Percentiles rank a stretch among this genome's conserved stretches.
phyloP scores from a whole-genome alignment of 768 basidiomycete genomes.

The Gloeopeniophorella convolvens region DNA sequence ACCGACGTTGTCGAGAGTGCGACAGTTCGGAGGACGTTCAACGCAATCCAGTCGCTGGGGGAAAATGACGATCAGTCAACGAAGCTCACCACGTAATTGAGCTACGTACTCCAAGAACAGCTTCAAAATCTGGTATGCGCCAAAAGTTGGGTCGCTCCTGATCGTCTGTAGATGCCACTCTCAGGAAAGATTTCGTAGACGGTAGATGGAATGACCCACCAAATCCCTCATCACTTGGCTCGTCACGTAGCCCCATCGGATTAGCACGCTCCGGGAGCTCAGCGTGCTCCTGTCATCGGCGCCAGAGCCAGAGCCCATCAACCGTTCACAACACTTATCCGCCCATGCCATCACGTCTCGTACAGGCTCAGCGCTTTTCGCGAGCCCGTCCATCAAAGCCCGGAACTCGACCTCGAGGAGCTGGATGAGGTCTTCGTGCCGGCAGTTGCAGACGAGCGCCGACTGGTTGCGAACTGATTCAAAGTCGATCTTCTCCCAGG shows the following conservation, averaged over 20 bases:
- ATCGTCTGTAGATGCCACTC: constrained; percentile 55
- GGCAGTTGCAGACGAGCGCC: constrained; percentile 89
- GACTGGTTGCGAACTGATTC: constrained; percentile 89
- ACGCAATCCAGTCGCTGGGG: constrained; percentile 84
- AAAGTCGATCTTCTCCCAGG: constrained; percentile 86
- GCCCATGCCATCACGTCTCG: constrained; percentile 88
- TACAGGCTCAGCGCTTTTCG: constrained; percentile 73
- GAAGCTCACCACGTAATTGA: constrained; percentile 6
- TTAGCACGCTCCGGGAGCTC: constrained; percentile 82
- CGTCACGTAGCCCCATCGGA: constrained; percentile 90
- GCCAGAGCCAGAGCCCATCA: constrained; percentile 64
- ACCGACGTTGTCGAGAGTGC: constrained; percentile 88
- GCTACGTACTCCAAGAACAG: constrained; percentile 77
- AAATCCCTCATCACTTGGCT: constrained; percentile 90
- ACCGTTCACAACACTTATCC: constrained; percentile 79
- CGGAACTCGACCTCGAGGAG: constrained; percentile 83
- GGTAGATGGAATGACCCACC: constrained; percentile 37
- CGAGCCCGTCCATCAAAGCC: constrained; percentile 60
- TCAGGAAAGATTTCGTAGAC: background rate
- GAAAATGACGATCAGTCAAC: constrained; percentile 19
- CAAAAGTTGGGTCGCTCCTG: constrained; percentile 87
- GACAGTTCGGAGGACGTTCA: constrained; percentile 81
- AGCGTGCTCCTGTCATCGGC: constrained; percentile 73
- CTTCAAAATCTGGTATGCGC: constrained; percentile 88
- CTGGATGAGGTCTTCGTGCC: constrained; percentile 83